phyloP scores from a whole-genome alignment of 345 rosid species.

The Cardamine resedifolia region DNA sequence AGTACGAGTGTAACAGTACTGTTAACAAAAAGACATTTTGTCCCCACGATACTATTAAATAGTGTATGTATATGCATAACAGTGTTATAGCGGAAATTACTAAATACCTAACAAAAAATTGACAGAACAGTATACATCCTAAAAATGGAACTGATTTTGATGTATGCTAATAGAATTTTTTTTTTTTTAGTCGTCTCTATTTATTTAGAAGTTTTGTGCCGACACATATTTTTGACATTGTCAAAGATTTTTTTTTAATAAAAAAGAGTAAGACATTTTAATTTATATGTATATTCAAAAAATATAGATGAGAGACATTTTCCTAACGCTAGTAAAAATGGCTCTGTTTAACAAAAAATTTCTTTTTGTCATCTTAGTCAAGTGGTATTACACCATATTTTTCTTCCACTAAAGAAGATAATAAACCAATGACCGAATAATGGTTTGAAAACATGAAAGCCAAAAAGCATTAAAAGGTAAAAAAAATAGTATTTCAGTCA shows the following conservation, averaged over 20 bases:
- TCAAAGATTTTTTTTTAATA: neutral
- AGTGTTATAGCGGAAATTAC: neutral
- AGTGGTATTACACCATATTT: neutral
- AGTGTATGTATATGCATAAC: neutral
- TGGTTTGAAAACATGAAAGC: neutral
- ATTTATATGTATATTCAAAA: neutral
- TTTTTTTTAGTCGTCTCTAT: neutral
- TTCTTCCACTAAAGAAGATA: neutral
- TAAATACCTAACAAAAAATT: constrained; percentile 14
- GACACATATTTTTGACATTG: constrained; percentile 1
- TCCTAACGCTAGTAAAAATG: neutral
- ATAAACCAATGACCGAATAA: neutral
- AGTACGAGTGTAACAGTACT: neutral
- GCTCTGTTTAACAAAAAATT: neutral
- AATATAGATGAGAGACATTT: neutral
- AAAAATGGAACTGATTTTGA: neutral
- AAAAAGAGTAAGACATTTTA: neutral
- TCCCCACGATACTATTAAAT: neutral
- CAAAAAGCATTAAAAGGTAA: constrained; percentile 2
- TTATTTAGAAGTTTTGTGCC: neutral
- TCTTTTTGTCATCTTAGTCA: neutral
- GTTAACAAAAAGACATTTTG: neutral
- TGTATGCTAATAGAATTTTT: neutral
- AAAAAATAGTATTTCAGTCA: neutral
- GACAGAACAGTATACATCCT: constrained; percentile 12